A percentile compares a stretch with the other conserved stretches of the same genome.
phyloP scores from a whole-genome alignment of 2,329 filamentous ascomycete species.

The Daldinia sp. region DNA sequence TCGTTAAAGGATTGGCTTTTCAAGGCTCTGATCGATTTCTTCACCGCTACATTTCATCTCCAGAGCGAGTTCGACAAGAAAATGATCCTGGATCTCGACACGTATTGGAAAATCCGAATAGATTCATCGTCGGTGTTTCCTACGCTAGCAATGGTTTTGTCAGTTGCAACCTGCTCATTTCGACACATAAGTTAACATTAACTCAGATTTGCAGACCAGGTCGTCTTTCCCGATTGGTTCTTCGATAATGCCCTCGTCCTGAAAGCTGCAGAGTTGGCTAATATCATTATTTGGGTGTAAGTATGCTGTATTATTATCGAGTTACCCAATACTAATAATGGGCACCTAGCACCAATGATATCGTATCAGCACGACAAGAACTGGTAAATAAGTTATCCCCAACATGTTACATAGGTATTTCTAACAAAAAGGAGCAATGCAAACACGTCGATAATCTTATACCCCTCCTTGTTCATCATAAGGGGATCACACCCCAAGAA shows the following conservation, averaged over 20 bases:
- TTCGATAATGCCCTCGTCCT: not conserved
- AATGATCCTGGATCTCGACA: slow-evolving; percentile 8
- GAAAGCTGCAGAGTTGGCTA: slow-evolving; percentile 4
- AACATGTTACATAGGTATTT: not conserved
- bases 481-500: slow-evolving; percentile 12
- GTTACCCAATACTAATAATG: not conserved
- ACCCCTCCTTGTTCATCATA: slow-evolving; percentile 11
- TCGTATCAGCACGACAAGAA: slow-evolving; percentile 9
- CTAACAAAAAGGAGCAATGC: slow-evolving; percentile 19
- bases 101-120: slow-evolving; percentile 10
- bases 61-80: slow-evolving; percentile 10
- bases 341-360: slow-evolving; percentile 13
- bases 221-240: slow-evolving; percentile 14
- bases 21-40: slow-evolving; percentile 2
- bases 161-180: not conserved
- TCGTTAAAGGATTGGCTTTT: slow-evolving; percentile 14
- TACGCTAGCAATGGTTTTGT: slow-evolving; percentile 14
- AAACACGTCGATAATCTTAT: slow-evolving; percentile 18
- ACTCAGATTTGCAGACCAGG: slow-evolving; percentile 1
- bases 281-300: slow-evolving; percentile 16
- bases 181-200: not conserved
- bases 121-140: slow-evolving; percentile 2
- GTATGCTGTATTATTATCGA: not conserved
- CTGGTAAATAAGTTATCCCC: slow-evolving; percentile 1
- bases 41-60: not conserved